Evolutionary conservation across 768 basidiomycete genomes (phyloP).

Genomic region (Amyloporia xantha): DNA sequence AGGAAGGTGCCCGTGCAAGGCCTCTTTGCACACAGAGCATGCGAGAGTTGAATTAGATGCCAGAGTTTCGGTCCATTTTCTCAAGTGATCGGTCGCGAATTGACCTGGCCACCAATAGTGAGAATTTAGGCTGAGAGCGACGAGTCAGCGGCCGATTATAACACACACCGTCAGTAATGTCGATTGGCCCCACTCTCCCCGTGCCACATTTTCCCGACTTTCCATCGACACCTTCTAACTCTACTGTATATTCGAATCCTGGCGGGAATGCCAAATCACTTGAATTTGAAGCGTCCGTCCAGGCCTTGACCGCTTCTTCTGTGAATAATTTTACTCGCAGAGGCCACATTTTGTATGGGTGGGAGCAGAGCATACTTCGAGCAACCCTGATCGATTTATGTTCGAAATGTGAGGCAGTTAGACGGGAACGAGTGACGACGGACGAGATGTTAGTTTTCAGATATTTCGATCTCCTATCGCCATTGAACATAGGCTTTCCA

Average conservation of each 20-base stretch:
- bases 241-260: conserved; percentile 44
- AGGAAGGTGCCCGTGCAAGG: conserved; percentile 32
- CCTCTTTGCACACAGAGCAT: conserved; percentile 45
- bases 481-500: conserved; percentile 36
- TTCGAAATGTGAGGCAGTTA: no score
- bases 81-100: conserved; percentile 43
- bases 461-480: conserved; percentile 16
- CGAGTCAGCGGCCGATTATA: no score
- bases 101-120: no score
- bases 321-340: conserved; percentile 74
- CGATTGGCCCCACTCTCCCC: conserved; percentile 49
- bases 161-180: conserved; percentile 48
- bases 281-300: conserved; percentile 33
- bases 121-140: no score
- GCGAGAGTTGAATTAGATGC: conserved; percentile 26
- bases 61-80: conserved; percentile 40
- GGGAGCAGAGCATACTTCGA: conserved; percentile 51
- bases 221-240: conserved; percentile 68
- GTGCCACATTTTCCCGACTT: conserved; percentile 48
- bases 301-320: conserved; percentile 47
- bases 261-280: conserved; percentile 31
- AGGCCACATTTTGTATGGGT: conserved; percentile 70
- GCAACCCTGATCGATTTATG: conserved; percentile 38
- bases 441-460: conserved; percentile 44
- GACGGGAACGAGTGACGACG: not conserved